A percentile compares a stretch with the other conserved stretches of the same genome.
Conservation (phyloP, 192 early-diverging fungal species). For the Podila clonocystis region DNA sequence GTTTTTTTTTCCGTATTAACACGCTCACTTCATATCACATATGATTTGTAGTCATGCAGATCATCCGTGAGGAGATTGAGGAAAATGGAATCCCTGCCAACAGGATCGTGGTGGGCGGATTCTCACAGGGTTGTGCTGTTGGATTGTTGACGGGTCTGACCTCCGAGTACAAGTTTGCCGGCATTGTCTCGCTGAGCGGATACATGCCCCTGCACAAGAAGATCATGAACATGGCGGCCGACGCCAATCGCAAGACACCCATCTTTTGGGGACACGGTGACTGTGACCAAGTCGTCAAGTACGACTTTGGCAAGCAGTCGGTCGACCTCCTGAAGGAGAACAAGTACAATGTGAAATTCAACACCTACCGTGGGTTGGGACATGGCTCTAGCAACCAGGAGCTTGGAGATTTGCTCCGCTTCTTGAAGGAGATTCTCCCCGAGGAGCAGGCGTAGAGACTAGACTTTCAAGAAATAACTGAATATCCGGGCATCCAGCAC, state of each 20-base stretch:
- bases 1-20: too few species aligned
- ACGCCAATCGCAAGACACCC: constrained; percentile 75
- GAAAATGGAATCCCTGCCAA: constrained; percentile 74
- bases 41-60: constrained; percentile 14
- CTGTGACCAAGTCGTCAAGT: constrained; percentile 75
- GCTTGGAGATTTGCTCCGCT: constrained; percentile 71
- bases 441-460: not conserved
- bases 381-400: constrained; percentile 79
- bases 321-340: constrained; percentile 66
- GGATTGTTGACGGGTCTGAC: constrained; percentile 76
- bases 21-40: constrained; percentile 45
- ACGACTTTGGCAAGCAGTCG: constrained; percentile 76
- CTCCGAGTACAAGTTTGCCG: constrained; percentile 63
- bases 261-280: constrained; percentile 90
- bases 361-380: constrained; percentile 82
- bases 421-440: constrained; percentile 67
- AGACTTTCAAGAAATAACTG: too few species aligned
- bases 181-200: constrained; percentile 68
- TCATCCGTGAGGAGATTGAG: constrained; percentile 79
- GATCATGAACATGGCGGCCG: constrained; percentile 60
- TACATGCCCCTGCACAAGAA: constrained; percentile 75
- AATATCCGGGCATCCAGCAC: too few species aligned
- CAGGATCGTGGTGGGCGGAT: constrained; percentile 93
- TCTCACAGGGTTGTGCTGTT: constrained; percentile 92
- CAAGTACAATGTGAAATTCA: constrained; percentile 75